Conservation (phyloP, 345 rosid genomes). For the Acer negundo region DNA sequence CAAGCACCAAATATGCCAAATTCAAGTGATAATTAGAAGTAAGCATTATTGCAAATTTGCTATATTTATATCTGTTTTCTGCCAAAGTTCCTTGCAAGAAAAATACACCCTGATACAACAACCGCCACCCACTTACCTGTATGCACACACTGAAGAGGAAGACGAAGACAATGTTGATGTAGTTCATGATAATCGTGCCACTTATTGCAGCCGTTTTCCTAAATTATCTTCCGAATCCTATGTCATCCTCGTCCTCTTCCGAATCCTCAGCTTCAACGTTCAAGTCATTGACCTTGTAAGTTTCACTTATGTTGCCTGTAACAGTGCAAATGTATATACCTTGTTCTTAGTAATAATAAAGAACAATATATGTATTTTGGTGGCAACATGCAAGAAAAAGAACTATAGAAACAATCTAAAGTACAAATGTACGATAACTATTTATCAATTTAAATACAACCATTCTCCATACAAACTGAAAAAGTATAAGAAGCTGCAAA, state of each 20-base stretch:
- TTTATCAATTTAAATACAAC: neutral
- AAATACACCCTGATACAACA: neutral
- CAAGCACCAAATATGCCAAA: neutral
- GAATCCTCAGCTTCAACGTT: conserved; percentile 80
- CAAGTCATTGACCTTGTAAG: conserved; percentile 68
- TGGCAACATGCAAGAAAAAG: neutral
- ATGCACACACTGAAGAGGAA: neutral
- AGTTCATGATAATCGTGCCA: neutral
- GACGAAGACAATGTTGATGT: neutral
- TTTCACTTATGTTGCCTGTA: conserved; percentile 49
- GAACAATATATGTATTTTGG: neutral
- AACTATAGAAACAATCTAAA: neutral
- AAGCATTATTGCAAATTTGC: too few species aligned
- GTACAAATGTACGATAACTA: neutral
- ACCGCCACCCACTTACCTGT: neutral
- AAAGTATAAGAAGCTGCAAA: neutral
- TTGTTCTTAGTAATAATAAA: neutral
- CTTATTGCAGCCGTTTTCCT: neutral
- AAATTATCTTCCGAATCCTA: conserved; percentile 21
- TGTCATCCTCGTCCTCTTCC: conserved; percentile 69
- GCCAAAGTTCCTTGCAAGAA: neutral
- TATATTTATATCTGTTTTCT: neutral
- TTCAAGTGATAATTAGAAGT: too few species aligned
- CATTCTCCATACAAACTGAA: conserved; percentile 1
- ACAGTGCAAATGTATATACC: neutral